Base-by-base conservation (phyloP, 2,329 filamentous ascomycete genomes). In the Aspergillus carbonarius region DNA sequence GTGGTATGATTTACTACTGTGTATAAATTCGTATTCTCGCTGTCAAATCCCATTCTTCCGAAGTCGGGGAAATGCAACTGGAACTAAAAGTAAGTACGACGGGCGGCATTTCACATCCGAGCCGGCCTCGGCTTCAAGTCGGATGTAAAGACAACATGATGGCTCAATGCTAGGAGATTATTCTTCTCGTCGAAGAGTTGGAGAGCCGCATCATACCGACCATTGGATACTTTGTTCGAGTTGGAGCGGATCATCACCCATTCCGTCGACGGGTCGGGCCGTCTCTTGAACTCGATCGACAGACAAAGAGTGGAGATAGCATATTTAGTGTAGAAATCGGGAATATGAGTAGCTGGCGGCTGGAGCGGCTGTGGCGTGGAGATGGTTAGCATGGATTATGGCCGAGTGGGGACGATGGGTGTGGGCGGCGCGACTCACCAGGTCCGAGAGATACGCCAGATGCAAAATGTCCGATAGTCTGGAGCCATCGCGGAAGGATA, bases 241-340 rank as follows among this genome's bases (percentile, higher is more conserved):
- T 64, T 61, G 25, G 66, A 66, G n/a, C 63, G 55, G 13, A 61
- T 57, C 50, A 68, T 58, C 20, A 67, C 57, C 60, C 60, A 67
- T 54, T 61, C 46, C 18, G 58, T 68, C 6, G 46, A 35, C 35
- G 63, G 64, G 20, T 57, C 54, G 30, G 64, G 64, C 40, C 61
- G 64, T 30, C 60, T 62, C 51, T 67, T 67, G 51, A 67, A 66
- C 46, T 66, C 65, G 27, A 66, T 60, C n/a, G 65, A 64, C 47
- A 66, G 25, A 50, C 65, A 67, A 6, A 66, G 58, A 13, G 64
- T 66, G 46, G 63, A 66, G 20, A 68, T 58, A 1, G 64, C 63
- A 40, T 68, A 60, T 15, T 37, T 55, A 25, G 44, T 23, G 42
- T 66, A 66, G 30, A 68, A 66, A 2, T 60, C 60, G n/a, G 55